Base-by-base conservation (phyloP, 352 stramenopile genomes). In the Blastocystis sp. region DNA sequence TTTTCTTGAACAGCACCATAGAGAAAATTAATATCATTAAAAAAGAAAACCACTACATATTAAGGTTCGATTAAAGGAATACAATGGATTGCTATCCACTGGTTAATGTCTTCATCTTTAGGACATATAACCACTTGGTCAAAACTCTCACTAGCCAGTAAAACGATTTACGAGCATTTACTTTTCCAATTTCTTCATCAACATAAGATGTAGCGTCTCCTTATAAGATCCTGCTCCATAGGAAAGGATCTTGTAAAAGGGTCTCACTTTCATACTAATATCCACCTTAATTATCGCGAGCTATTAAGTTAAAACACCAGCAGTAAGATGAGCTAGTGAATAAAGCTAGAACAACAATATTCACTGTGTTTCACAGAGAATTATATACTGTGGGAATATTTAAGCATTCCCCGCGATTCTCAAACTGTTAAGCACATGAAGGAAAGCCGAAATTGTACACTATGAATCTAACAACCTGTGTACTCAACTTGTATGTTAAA, bases 11-110 rank as follows among this genome's bases (percentile, higher is more conserved):
- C 50, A 8, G 68, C 50, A 37, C 68, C 68, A 79, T 79, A 79
- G 15, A 79, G 47, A 13, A 79, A 13, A 62, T 62, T 79, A 34
- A 79, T 62, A 79, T 79, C 41, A 43, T 79, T 79, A 43, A 63
- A 79, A 43, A 59, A 79, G 26, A 79, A 62, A 20, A 56, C 23
- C 23, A 79, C 68, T 79, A 79, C 20, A 18, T 6, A 23, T 56
- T 20, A 56, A 0, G 9, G 0, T 8, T 20, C 39, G 23, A 1
- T 9, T 1, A 37, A 37, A 8, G 11, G 20, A 37, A 79, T 26
- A 79, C 41, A 55, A 23, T 79, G 63, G 50, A 79, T 50, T 7
- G 23, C 68, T 20, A 79, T n/a, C 68, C 68, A 79, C 68, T 79
- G 68, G 41, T 79, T 79, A 45, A 61, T 15, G 47, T 79, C 29